Conservation (phyloP, 768 basidiomycete species). For the Leccinum uliginosum region DNA sequence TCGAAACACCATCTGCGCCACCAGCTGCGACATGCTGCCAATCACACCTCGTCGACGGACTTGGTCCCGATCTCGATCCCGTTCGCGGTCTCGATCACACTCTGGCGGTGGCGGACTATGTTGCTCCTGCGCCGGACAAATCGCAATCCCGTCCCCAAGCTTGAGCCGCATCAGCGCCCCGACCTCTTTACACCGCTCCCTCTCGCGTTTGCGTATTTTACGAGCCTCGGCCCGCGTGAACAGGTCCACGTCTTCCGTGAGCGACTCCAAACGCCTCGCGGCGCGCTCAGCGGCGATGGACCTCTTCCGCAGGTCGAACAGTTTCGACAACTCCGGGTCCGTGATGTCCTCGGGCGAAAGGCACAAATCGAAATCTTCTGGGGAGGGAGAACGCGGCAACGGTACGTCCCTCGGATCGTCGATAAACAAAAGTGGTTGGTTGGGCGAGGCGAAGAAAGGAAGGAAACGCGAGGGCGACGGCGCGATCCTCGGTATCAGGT, state of each 20-base stretch:
- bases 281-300: slow-evolving; percentile 31
- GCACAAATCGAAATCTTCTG: slow-evolving; percentile 38
- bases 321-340: slow-evolving; percentile 36
- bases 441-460: slow-evolving; percentile 12
- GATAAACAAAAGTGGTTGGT: slow-evolving; percentile 37
- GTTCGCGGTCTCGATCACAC: slow-evolving; percentile 11
- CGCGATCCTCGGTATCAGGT: slow-evolving; percentile 32
- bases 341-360: slow-evolving; percentile 28
- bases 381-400: slow-evolving; percentile 40
- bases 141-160: slow-evolving; percentile 31
- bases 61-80: slow-evolving; percentile 7
- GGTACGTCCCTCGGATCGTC: slow-evolving; percentile 38
- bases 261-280: slow-evolving; percentile 28
- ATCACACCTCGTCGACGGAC: slow-evolving; percentile 22
- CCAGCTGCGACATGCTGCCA: slow-evolving; percentile 37
- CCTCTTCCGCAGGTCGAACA: slow-evolving; percentile 40
- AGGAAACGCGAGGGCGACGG: slow-evolving; percentile 7
- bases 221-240: slow-evolving; percentile 40
- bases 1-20: slow-evolving; percentile 46
- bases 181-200: slow-evolving; percentile 54
- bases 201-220: slow-evolving; percentile 44
- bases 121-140: slow-evolving; percentile 18
- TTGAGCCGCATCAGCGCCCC: slow-evolving; percentile 55
- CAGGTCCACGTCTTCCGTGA: slow-evolving; percentile 35
- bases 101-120: slow-evolving; percentile 15